Evolutionary conservation across 768 basidiomycete genomes (phyloP).

Genomic region (Chalciporus chontae): DNA sequence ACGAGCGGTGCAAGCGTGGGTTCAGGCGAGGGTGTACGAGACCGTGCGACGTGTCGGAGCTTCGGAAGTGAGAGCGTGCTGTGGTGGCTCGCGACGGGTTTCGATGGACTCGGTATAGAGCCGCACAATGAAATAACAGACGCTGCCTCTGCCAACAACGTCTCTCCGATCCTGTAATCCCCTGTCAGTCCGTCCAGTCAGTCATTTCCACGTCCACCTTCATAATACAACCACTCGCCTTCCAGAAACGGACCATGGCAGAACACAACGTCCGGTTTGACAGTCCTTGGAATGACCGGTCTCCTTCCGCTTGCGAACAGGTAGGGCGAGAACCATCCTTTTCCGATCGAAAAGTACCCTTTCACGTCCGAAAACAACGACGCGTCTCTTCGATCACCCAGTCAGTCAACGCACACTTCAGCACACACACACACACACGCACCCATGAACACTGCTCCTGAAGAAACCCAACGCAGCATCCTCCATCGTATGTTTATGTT

Average conservation of each 20-base stretch:
- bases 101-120: conserved; percentile 17
- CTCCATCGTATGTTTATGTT: conserved; percentile 53
- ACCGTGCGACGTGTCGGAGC: conserved; percentile 37
- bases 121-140: conserved; percentile 46
- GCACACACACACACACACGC: conserved; percentile 14
- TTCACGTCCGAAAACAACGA: conserved; percentile 59
- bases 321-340: conserved; percentile 69
- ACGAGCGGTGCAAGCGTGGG: conserved; percentile 42
- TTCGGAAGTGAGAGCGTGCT: conserved; percentile 31
- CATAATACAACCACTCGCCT: conserved; percentile 31
- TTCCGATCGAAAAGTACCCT: conserved; percentile 59
- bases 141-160: conserved; percentile 53
- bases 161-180: conserved; percentile 59
- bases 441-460: conserved; percentile 57
- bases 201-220: not conserved
- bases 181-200: conserved; percentile 31
- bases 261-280: conserved; percentile 65
- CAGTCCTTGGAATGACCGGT: conserved; percentile 57
- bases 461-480: conserved; percentile 63
- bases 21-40: conserved; percentile 50
- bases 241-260: conserved; percentile 62
- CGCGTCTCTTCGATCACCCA: conserved; percentile 38
- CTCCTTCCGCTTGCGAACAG: conserved; percentile 58
- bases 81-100: no score
- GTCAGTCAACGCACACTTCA: not conserved